Conservation (phyloP, 768 basidiomycete genomes). For the Naganishia vishniacii region DNA sequence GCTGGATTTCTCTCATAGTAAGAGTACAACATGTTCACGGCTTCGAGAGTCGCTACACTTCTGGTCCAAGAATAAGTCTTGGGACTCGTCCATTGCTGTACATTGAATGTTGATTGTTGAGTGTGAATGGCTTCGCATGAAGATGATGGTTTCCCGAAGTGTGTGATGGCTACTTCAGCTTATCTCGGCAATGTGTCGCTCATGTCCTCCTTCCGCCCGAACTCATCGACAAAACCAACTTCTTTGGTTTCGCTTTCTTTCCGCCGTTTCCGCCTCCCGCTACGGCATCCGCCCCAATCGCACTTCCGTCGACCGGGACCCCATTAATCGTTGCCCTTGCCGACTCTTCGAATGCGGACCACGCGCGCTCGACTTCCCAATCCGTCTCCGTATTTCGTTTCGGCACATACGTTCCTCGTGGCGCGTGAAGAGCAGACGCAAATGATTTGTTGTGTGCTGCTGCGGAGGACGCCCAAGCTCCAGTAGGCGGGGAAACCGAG, state of each 20-base stretch:
- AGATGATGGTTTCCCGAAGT: too few species aligned
- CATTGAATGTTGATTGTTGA: too few species aligned
- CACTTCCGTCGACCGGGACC: background rate
- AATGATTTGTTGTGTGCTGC: slow-evolving; percentile 20
- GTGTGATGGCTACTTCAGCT: too few species aligned
- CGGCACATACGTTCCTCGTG: slow-evolving; percentile 20
- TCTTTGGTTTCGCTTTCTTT: slow-evolving; percentile 28
- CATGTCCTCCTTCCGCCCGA: slow-evolving; percentile 26
- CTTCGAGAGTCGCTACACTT: too few species aligned
- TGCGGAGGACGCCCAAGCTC: background rate
- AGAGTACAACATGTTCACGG: too few species aligned
- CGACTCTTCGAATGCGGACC: slow-evolving; percentile 37
- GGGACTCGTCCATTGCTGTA: too few species aligned
- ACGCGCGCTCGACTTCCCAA: slow-evolving; percentile 38
- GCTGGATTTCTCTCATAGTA: too few species aligned
- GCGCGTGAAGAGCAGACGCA: slow-evolving; percentile 21
- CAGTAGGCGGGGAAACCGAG: slow-evolving; percentile 1
- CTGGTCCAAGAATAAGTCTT: too few species aligned
- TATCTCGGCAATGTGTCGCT: too few species aligned
- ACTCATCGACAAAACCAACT: slow-evolving; percentile 31
- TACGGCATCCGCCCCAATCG: slow-evolving; percentile 1
- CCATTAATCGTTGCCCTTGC: slow-evolving; percentile 11
- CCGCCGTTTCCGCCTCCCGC: slow-evolving; percentile 15
- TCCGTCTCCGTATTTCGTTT: slow-evolving; percentile 29
- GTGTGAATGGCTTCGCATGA: too few species aligned